Percentiles rank a stretch among this genome's conserved stretches.
Conservation (phyloP, 2,329 filamentous ascomycete species). For the Paecilomyces sp. region DNA sequence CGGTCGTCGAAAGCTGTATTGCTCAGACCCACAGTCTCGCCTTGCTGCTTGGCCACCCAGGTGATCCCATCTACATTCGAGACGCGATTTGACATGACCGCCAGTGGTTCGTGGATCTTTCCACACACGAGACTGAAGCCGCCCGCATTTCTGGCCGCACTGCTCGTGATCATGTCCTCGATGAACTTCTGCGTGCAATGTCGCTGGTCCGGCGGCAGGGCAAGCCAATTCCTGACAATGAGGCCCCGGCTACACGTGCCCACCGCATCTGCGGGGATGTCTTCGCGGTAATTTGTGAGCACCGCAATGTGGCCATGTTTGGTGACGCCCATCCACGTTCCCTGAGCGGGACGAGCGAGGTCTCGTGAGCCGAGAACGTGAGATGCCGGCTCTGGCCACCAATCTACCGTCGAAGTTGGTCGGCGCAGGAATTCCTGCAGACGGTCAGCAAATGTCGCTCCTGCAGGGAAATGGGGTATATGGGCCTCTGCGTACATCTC, state of each 20-base stretch:
- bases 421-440: slow-evolving; percentile 55
- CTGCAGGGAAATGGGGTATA: not conserved
- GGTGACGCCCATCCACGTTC: slow-evolving; percentile 60
- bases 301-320: slow-evolving; percentile 54
- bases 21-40: slow-evolving; percentile 53
- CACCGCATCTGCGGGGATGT: slow-evolving; percentile 38
- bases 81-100: slow-evolving; percentile 57
- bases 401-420: slow-evolving; percentile 51
- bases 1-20: slow-evolving; percentile 54
- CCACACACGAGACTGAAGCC: slow-evolving; percentile 59
- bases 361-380: slow-evolving; percentile 57
- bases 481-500: slow-evolving; percentile 51
- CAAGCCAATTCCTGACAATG: slow-evolving; percentile 55
- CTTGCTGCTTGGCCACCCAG: slow-evolving; percentile 42
- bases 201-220: slow-evolving; percentile 29
- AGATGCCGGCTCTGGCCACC: slow-evolving; percentile 51
- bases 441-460: slow-evolving; percentile 1
- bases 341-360: slow-evolving; percentile 51
- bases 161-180: slow-evolving; percentile 46
- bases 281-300: slow-evolving; percentile 58
- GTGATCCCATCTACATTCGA: slow-evolving; percentile 43
- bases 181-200: slow-evolving; percentile 47
- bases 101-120: slow-evolving; percentile 45
- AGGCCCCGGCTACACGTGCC: slow-evolving; percentile 48
- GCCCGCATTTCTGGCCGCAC: slow-evolving; percentile 50